Evolutionary conservation across 768 basidiomycete species (phyloP).

Genomic region (Dacryopinax primogenitus): DNA sequence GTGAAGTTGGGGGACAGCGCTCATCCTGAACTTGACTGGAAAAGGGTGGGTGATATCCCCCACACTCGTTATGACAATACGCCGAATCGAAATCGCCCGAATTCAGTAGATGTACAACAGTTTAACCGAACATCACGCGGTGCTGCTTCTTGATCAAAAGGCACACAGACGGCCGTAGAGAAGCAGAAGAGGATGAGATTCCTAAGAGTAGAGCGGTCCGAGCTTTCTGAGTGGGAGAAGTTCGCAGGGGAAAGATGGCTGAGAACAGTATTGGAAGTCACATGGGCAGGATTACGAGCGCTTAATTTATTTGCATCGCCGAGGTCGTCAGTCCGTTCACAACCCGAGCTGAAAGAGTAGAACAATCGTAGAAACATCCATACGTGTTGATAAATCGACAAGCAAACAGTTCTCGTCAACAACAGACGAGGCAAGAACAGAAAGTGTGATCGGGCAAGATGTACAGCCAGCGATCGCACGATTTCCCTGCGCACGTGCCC

Average conservation of each 20-base stretch:
- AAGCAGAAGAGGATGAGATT: too few relatives aligned
- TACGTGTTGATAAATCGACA: not conserved
- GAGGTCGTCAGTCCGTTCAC: not conserved
- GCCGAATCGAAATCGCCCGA: not conserved
- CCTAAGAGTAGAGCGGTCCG: not conserved
- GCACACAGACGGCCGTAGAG: not conserved
- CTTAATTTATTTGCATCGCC: not conserved
- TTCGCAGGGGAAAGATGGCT: too few relatives aligned
- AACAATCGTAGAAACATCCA: not conserved
- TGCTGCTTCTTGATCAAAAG: not conserved
- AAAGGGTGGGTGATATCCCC: not conserved
- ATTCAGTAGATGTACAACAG: not conserved
- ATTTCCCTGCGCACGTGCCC: not conserved
- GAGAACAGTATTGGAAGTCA: too few relatives aligned
- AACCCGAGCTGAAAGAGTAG: not conserved
- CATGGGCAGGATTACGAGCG: not conserved
- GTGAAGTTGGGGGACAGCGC: not conserved
- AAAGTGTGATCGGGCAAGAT: not conserved
- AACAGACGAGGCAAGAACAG: not conserved
- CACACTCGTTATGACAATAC: constrained; percentile 2
- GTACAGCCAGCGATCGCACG: not conserved
- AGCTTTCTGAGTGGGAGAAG: too few relatives aligned
- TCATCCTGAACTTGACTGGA: not conserved
- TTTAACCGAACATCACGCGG: constrained; percentile 1
- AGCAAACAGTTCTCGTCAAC: not conserved